Base-by-base conservation (phyloP, 108 stramenopile genomes). In the Discostella pseudostelligera region DNA sequence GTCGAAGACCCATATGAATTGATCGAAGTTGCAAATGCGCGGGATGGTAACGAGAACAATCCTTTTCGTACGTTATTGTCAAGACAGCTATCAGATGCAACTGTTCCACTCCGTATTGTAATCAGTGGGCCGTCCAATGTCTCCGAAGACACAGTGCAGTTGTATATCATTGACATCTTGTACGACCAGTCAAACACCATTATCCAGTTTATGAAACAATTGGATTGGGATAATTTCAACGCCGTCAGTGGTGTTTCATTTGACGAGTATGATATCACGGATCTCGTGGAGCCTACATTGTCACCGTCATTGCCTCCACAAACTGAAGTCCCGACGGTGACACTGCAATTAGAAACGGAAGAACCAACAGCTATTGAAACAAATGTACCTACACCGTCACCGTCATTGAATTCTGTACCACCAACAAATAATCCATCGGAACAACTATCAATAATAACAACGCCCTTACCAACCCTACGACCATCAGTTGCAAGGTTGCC, bases 271-370 rank as follows among this genome's bases (percentile, higher is more conserved):
- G 59, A 39, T 40, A 19, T 25, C 46, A 35, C 45, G 8, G 68
- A 26, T 49, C 45, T 50, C 58, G 35, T 32, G 67, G 55, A n/a
- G 4, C 39, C 51, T n/a, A 62, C 54, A 16, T 4, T 37, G 35
- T 55, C 51, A 24, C 70, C 70, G 55, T 48, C 36, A 25, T 2
- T 39, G 46, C 45, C 69, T 60, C 69, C 59, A 20, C 50, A 54
- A 19, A 70, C 58, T 32, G 51, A 59, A 17, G 32, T 46, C 44
- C 65, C 65, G 37, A 48, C 65, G 35, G 37, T n/a, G 5, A 49
- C 57, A 39, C 42, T 57, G 4, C 1, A 10, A 48, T 21, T 16
- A 24, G 45, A 19, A 35, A 47, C 25, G 4, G 44, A 2, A 10
- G 3, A 26, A 45, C 22, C 45, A 26, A 46, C 29, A 12, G n/a